Conservation (phyloP, 768 basidiomycete species). For the Russula griseocarnosa region DNA sequence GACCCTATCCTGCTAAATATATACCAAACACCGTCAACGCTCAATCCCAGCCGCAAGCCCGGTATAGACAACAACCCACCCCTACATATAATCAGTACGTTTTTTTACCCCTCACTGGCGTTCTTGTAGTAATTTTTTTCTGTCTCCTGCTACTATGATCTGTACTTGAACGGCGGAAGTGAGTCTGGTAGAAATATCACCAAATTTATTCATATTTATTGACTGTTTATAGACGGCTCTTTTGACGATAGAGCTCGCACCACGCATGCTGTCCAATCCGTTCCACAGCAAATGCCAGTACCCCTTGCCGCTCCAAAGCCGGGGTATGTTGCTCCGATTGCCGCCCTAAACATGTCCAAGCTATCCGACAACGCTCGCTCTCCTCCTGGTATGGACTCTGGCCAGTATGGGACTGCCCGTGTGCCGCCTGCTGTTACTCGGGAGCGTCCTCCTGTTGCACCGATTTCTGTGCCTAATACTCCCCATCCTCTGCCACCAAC, state of each 20-base stretch:
- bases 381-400: constrained; percentile 36
- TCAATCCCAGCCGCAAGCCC: constrained; percentile 42
- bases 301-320: constrained; percentile 67
- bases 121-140: constrained; percentile 11
- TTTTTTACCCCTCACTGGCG: constrained; percentile 26
- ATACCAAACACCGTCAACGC: constrained; percentile 64
- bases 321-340: constrained; percentile 67
- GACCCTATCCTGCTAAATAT: constrained; percentile 66
- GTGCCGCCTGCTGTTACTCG: constrained; percentile 29
- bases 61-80: constrained; percentile 40
- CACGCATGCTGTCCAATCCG: constrained; percentile 23
- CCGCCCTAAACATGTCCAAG: constrained; percentile 56
- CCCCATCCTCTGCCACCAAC: constrained; percentile 77
- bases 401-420: constrained; percentile 30
- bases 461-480: constrained; percentile 43
- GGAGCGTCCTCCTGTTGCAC: constrained; percentile 33
- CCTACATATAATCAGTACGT: constrained; percentile 69
- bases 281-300: constrained; percentile 30
- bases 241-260: constrained; percentile 42
- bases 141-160: constrained; percentile 51
- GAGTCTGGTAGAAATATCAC: constrained; percentile 53
- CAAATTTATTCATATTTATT: constrained; percentile 49
- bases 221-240: constrained; percentile 43
- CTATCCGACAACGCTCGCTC: constrained; percentile 36
- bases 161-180: constrained; percentile 48